Percentiles rank a stretch among this genome's conserved stretches.
Evolutionary conservation across 2,329 filamentous ascomycete species (phyloP).

Genomic region (Stenocarpella maydis): DNA sequence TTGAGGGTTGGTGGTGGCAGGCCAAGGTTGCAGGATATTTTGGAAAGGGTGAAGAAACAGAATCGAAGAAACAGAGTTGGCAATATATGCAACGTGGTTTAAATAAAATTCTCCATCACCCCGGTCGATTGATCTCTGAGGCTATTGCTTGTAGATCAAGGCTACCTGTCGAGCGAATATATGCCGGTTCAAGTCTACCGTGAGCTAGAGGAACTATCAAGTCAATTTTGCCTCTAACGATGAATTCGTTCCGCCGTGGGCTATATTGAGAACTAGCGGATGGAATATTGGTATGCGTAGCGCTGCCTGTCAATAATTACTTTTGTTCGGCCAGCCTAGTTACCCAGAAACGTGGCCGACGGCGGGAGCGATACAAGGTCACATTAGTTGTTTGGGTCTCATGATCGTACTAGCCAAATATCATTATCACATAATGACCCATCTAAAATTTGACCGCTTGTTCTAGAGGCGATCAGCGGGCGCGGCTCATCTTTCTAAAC

Average conservation of each 20-base stretch:
- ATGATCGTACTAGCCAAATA: neutral
- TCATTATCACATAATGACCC: no score
- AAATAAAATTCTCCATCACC: neutral
- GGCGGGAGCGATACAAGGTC: neutral
- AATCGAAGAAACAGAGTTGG: no score
- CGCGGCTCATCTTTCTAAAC: no score
- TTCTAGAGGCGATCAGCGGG: neutral
- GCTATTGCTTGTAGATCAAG: neutral
- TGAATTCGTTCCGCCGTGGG: rapidly evolving
- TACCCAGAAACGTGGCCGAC: no score
- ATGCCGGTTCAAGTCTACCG: no score
- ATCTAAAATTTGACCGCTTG: neutral
- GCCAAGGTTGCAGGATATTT: no score
- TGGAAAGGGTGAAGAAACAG: no score
- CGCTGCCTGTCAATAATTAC: no score
- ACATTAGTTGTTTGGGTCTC: neutral
- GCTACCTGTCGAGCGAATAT: neutral
- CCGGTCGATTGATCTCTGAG: neutral
- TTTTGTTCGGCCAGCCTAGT: neutral
- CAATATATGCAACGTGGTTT: neutral
- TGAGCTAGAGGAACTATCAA: neutral
- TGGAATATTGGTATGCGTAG: neutral
- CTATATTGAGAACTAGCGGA: neutral
- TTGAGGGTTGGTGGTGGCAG: no score
- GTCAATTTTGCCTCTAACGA: neutral